A percentile compares a stretch with the other conserved stretches of the same genome.
Evolutionary conservation across 2,329 filamentous ascomycete genomes (phyloP).

Genomic region (Exophiala bonariae): DNA sequence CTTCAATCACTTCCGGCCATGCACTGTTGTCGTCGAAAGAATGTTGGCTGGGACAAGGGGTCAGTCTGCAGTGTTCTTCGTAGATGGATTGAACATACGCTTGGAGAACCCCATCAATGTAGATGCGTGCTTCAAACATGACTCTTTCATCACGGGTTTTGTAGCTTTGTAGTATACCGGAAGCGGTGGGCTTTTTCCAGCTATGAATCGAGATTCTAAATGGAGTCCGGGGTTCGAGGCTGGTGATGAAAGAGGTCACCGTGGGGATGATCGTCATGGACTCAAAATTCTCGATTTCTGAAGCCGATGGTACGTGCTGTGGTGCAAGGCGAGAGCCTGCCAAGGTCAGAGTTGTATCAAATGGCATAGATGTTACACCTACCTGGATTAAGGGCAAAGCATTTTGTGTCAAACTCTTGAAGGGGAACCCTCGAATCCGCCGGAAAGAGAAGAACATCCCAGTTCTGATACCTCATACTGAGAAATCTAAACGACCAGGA

Average conservation of each 20-base stretch:
- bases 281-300: constrained; percentile 16
- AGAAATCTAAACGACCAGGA: neutral
- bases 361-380: too few species aligned
- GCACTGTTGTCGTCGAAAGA: constrained; percentile 22
- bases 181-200: constrained; percentile 65
- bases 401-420: constrained; percentile 79
- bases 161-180: constrained; percentile 56
- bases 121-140: constrained; percentile 66
- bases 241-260: constrained; percentile 71
- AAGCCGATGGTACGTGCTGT: constrained; percentile 1
- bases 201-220: constrained; percentile 76
- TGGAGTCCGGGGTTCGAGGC: constrained; percentile 55
- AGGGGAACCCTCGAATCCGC: constrained; percentile 66
- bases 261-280: constrained; percentile 54
- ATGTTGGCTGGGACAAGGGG: constrained; percentile 4
- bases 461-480: constrained; percentile 80
- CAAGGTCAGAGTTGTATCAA: too few species aligned
- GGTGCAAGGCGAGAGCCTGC: constrained; percentile 10
- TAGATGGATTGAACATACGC: constrained; percentile 50
- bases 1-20: constrained; percentile 45
- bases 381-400: constrained; percentile 62
- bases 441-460: constrained; percentile 83
- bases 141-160: constrained; percentile 58
- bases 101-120: constrained; percentile 66
- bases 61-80: constrained; percentile 1